These are phyloP conservation scores for Psilocybe mexicana DNA, from an alignment of 1,284 basidiomycete genomes.

Conservation along the genomic window DNA sequence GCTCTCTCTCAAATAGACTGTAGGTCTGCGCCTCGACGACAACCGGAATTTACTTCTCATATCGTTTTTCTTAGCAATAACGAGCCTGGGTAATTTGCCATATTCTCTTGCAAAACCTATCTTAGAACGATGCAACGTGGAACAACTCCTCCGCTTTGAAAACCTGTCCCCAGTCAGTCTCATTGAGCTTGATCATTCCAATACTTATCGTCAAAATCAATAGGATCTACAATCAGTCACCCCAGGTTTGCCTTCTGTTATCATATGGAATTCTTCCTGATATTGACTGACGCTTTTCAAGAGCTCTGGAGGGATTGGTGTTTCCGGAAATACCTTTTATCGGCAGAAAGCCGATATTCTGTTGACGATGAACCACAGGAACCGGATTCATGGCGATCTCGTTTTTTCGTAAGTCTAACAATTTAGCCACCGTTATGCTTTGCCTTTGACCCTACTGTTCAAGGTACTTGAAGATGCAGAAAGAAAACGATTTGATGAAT, in stretches of 20 bases:
- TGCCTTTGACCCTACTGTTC: not conserved
- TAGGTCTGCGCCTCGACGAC: constrained; percentile 28
- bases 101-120: constrained; percentile 69
- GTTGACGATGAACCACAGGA: constrained; percentile 38
- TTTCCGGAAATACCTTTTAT: constrained; percentile 52
- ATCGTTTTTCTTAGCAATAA: constrained; percentile 44
- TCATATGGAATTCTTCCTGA: not conserved
- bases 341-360: constrained; percentile 47
- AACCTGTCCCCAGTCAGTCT: constrained; percentile 63
- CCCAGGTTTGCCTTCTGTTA: constrained; percentile 43
- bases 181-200: not conserved
- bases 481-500: constrained; percentile 59
- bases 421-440: not conserved
- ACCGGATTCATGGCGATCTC: constrained; percentile 65
- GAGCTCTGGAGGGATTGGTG: constrained; percentile 73
- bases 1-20: constrained; percentile 57
- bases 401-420: constrained; percentile 58
- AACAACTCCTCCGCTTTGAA: constrained; percentile 68
- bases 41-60: not conserved
- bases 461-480: constrained; percentile 59
- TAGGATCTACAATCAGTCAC: constrained; percentile 62
- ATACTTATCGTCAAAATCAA: constrained; percentile 12
- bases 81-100: constrained; percentile 57
- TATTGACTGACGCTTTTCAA: constrained; percentile 30
- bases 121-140: constrained; percentile 67